Evolutionary conservation across 2,329 filamentous ascomycete species (phyloP), one percentile per base, ranked within the genome.

Genomic region (Allantophomopsis cytisporea): DNA sequence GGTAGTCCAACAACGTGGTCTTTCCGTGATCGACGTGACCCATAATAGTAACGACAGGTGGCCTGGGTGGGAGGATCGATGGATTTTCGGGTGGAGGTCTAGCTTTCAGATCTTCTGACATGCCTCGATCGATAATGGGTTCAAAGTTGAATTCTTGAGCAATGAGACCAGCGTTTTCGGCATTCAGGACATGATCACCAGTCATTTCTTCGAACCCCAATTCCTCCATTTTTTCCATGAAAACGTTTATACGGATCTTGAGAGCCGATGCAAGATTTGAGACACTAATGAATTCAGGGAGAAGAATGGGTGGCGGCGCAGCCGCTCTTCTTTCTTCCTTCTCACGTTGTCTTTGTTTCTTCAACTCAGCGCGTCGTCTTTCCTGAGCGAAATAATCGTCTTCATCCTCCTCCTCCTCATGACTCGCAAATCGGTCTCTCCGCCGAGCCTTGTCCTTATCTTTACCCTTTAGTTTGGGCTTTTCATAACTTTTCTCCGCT

Each of bases 21-120:
- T 98, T 98, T 39, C 91, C 91, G 58, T 98, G 91, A 56, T 98
- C 93, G 50, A 98, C 91, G 48, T 98, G 91, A 2, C 91, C 91
- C 93, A 98, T 98, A 54, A 98, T 98, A 1, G 93, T 96, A 31
- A 98, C 88, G 30, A 98, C 86, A 0, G 91, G 93, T 7, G 91
- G 89, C 13, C 93, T 76, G 28, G 66, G 60, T 2, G 87, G 86
- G 7, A 95, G 60, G 12, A 59, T 50, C 0, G 81, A 75, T 37
- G 66, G 71, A 56, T 89, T 84, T 51, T 78, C 77, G 7, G 76
- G 73, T 18, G 69, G 63, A 1, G 86, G 80, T 10, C 79, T 73
- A 17, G 83, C 71, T 44, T 71, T 72, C 31, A 98, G 62, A 57
- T 98, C 89, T 35, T 76, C 66, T 1, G 63, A 57, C 36, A 80